A percentile compares a stretch with the other conserved stretches of the same genome.
phyloP scores from a whole-genome alignment of 306 rosid genomes.

The Alnus rubra region DNA sequence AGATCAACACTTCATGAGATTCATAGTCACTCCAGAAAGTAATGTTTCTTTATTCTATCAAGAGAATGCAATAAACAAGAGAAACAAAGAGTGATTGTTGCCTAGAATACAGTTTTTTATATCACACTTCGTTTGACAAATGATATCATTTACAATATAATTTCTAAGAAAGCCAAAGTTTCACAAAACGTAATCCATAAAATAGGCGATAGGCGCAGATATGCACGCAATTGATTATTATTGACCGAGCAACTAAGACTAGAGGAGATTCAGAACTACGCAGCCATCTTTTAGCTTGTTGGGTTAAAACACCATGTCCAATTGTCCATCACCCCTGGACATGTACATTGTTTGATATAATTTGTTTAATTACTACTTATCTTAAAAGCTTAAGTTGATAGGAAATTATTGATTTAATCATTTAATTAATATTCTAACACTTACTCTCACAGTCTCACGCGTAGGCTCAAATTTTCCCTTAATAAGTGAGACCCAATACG shows the following conservation, averaged over 20 bases:
- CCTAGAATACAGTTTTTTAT: background rate
- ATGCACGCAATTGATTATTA: background rate
- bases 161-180: background rate
- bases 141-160: background rate
- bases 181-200: background rate
- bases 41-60: conserved; percentile 3
- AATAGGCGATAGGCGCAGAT: too few species aligned
- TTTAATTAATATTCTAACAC: too few species aligned
- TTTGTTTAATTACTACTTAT: too few species aligned
- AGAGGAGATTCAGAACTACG: background rate
- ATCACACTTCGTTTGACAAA: background rate
- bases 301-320: too few species aligned
- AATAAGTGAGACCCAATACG: too few species aligned
- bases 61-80: conserved; percentile 12
- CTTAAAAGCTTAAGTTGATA: too few species aligned
- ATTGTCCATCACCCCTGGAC: too few species aligned
- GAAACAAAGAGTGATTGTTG: background rate
- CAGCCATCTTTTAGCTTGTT: too few species aligned
- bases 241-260: conserved; percentile 1
- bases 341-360: too few species aligned
- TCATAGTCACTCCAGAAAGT: background rate
- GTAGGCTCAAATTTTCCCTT: too few species aligned
- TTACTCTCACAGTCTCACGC: too few species aligned
- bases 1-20: conserved; percentile 10
- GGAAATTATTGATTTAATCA: too few species aligned